A percentile compares a stretch with the other conserved stretches of the same genome.
phyloP scores from a whole-genome alignment of 331 rosid genomes.

The Malus hybrid region DNA sequence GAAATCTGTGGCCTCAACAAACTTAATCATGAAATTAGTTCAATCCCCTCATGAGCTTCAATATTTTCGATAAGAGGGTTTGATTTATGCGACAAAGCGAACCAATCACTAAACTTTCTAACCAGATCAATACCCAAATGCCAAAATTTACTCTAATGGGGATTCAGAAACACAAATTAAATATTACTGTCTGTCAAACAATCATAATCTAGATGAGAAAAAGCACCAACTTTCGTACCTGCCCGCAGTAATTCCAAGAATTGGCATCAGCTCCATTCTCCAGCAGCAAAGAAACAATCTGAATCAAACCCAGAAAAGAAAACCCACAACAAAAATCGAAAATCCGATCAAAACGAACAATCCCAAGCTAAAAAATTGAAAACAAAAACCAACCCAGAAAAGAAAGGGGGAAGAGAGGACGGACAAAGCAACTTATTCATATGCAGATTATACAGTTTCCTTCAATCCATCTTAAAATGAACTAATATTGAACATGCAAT shows the following conservation, averaged over 20 bases:
- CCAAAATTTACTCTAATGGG: background rate
- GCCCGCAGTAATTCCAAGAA: constrained; percentile 96
- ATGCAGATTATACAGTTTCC: no score
- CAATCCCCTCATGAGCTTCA: background rate
- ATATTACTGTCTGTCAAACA: background rate
- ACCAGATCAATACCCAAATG: constrained; percentile 1
- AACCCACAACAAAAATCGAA: background rate
- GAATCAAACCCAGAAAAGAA: constrained; percentile 1
- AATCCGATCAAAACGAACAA: background rate
- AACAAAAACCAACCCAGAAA: background rate
- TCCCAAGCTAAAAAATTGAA: background rate
- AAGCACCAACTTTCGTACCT: constrained; percentile 42
- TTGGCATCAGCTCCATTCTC: constrained; percentile 96
- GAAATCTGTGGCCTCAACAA: no score
- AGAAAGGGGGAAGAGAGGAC: background rate
- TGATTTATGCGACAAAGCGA: background rate
- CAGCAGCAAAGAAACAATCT: constrained; percentile 92
- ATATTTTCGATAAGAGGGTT: background rate
- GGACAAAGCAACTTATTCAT: background rate
- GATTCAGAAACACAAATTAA: constrained; percentile 3
- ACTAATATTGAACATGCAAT: no score
- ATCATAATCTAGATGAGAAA: background rate
- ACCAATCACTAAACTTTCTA: background rate
- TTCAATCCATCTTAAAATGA: no score
- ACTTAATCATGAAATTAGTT: background rate